Conservation (phyloP, 2,329 filamentous ascomycete species). For the Talaromyces atroroseus region DNA sequence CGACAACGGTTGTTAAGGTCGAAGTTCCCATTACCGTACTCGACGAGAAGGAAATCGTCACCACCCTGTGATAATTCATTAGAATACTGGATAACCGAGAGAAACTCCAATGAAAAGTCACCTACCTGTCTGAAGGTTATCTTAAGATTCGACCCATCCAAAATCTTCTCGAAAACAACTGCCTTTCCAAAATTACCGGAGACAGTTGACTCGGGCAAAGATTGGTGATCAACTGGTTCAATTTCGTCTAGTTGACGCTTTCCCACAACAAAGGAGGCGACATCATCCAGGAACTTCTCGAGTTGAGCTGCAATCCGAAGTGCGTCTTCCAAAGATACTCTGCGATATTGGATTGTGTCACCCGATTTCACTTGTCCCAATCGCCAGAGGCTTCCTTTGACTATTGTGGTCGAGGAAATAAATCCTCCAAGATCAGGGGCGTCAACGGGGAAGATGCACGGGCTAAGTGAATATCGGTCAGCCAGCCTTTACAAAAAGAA, state of each 20-base stretch:
- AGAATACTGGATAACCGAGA: not conserved
- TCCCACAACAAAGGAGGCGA: not conserved
- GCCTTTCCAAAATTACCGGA: not conserved
- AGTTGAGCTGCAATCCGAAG: conserved; percentile 40
- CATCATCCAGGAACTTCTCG: conserved; percentile 40
- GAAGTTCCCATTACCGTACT: conserved; percentile 53
- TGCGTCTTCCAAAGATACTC: conserved; percentile 50
- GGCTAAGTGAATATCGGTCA: conserved; percentile 30
- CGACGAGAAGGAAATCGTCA: conserved; percentile 52
- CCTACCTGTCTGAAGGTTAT: not conserved
- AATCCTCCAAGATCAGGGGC: conserved; percentile 59
- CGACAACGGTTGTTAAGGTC: conserved; percentile 54
- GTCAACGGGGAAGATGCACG: conserved; percentile 56
- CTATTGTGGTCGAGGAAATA: conserved; percentile 51
- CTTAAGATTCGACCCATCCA: not conserved
- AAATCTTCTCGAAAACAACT: not conserved
- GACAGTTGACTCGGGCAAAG: not conserved
- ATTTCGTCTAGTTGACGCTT: not conserved
- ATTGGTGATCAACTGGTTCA: not conserved
- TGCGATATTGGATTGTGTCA: conserved; percentile 48
- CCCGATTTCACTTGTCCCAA: conserved; percentile 58
- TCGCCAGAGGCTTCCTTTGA: conserved; percentile 57
- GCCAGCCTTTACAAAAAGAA: not conserved
- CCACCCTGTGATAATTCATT: conserved; percentile 31
- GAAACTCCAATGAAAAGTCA: not conserved